These are phyloP conservation scores for Erodium maritimum DNA, from an alignment of 345 rosid genomes.

Conservation along the genomic window DNA sequence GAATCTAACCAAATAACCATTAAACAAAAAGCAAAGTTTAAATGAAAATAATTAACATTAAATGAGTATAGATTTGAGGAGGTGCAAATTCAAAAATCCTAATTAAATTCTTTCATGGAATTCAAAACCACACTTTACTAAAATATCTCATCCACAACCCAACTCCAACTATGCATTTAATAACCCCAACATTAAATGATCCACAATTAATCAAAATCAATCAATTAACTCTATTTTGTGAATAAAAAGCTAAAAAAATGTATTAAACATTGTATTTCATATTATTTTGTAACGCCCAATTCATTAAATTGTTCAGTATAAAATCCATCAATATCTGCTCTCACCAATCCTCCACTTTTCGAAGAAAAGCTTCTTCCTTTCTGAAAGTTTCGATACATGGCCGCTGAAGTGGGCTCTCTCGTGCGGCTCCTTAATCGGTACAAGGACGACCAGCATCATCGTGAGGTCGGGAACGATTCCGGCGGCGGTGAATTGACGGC, in stretches of 20 bases:
- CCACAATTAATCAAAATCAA: neutral
- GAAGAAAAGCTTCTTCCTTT: neutral
- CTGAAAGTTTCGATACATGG: slow-evolving; percentile 18
- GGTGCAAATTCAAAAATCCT: neutral
- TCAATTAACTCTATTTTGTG: neutral
- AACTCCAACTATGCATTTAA: neutral
- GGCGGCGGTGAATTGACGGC: slow-evolving; percentile 28
- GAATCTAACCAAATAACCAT: too few relatives aligned
- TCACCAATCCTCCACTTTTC: neutral
- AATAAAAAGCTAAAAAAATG: too few relatives aligned
- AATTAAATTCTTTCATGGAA: neutral
- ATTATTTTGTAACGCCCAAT: neutral
- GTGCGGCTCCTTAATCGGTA: slow-evolving; percentile 15
- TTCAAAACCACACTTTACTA: neutral
- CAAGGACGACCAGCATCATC: slow-evolving; percentile 27
- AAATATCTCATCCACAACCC: neutral
- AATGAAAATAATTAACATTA: too few relatives aligned
- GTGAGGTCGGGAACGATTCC: slow-evolving; percentile 20
- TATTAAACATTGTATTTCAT: neutral
- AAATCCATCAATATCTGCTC: neutral
- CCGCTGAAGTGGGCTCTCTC: slow-evolving; percentile 49
- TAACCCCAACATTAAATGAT: neutral
- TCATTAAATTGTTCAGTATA: too few relatives aligned
- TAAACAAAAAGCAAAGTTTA: too few relatives aligned
- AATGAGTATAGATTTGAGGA: too few relatives aligned